These are phyloP conservation scores for Ustilago xerochloae DNA, from an alignment of 1,284 basidiomycete species.

Conservation along the genomic window DNA sequence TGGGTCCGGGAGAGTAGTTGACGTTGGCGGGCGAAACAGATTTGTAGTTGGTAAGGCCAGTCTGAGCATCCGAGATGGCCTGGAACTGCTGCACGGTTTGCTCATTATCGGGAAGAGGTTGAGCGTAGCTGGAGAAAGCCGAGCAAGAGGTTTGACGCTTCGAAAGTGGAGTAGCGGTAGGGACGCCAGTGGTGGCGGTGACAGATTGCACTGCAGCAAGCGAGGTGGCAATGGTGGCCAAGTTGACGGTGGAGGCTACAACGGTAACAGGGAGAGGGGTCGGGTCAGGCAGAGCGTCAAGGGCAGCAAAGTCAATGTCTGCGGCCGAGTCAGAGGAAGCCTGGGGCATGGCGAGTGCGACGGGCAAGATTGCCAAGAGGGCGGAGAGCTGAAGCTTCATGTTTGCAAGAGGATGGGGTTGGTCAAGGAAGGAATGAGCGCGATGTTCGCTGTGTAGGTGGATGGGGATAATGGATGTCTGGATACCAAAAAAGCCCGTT, in stretches of 20 bases:
- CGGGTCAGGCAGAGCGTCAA: not conserved
- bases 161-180: not conserved
- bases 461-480: too few species aligned
- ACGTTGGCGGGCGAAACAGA: not conserved
- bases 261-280: not conserved
- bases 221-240: not conserved
- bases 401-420: too few species aligned
- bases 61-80: not conserved
- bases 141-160: not conserved
- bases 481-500: too few species aligned
- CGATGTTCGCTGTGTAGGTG: too few species aligned
- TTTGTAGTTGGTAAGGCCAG: not conserved
- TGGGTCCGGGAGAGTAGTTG: slow-evolving; percentile 4
- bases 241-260: not conserved
- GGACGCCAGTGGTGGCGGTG: not conserved
- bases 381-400: not conserved
- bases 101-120: not conserved
- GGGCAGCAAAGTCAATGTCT: not conserved
- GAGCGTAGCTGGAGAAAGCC: not conserved
- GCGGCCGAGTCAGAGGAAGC: not conserved
- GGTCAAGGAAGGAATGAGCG: too few species aligned
- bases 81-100: not conserved
- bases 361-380: not conserved
- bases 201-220: not conserved
- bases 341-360: not conserved